These are phyloP conservation scores for Russula ochroleuca DNA, from an alignment of 768 basidiomycete genomes.

Conservation along the genomic window DNA sequence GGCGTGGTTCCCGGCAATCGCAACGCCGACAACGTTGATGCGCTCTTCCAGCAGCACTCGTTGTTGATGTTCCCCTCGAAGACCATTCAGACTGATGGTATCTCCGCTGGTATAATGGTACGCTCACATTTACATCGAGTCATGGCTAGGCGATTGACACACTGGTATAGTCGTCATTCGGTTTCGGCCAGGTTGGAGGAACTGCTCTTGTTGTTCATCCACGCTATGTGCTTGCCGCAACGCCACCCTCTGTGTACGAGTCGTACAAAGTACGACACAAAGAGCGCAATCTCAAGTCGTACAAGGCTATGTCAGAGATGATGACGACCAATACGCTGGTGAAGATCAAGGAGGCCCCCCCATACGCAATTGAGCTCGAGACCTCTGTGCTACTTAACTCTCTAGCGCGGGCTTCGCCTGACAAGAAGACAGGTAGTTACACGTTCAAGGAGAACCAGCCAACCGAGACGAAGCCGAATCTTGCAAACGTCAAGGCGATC, in stretches of 20 bases:
- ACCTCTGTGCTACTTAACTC: constrained; percentile 86
- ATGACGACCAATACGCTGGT: constrained; percentile 92
- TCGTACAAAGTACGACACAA: constrained; percentile 69
- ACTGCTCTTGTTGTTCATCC: constrained; percentile 86
- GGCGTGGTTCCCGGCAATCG: constrained; percentile 94
- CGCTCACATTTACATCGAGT: neutral
- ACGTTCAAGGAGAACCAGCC: constrained; percentile 66
- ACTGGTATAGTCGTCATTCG: constrained; percentile 78
- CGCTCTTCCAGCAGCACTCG: constrained; percentile 82
- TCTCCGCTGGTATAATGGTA: constrained; percentile 84
- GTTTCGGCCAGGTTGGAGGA: constrained; percentile 98
- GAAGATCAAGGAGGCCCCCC: constrained; percentile 90
- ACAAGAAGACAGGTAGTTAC: constrained; percentile 83
- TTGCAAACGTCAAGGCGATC: constrained; percentile 64
- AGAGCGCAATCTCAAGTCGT: constrained; percentile 62
- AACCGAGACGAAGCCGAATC: constrained; percentile 48
- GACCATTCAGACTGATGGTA: constrained; percentile 90
- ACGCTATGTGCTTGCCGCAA: constrained; percentile 79
- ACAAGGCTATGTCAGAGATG: constrained; percentile 93
- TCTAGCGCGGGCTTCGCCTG: constrained; percentile 75
- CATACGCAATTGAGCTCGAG: constrained; percentile 84
- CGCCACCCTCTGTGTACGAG: constrained; percentile 74
- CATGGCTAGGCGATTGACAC: constrained; percentile 13
- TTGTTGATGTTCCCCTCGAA: constrained; percentile 97
- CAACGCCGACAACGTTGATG: constrained; percentile 95